Evolutionary conservation across 1,284 basidiomycete genomes (phyloP).

Genomic region (Moniliophthora roreri): DNA sequence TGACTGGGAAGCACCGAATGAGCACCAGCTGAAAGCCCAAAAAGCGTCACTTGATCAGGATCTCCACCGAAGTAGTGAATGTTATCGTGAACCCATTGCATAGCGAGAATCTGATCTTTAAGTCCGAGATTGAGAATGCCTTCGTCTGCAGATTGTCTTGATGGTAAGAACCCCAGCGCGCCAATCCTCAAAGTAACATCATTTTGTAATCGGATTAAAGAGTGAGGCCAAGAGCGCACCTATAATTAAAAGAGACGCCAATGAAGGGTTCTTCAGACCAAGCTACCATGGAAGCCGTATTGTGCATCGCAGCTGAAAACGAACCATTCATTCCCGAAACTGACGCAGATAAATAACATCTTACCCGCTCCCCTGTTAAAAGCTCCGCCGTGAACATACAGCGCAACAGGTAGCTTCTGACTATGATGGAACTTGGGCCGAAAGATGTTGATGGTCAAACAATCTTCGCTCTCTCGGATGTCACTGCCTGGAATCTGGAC

Average conservation of each 20-base stretch:
- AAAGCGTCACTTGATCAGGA: not conserved
- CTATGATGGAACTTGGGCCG: not conserved
- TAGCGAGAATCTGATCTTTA: not conserved
- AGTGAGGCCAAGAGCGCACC: not conserved
- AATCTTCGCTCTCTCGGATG: slow-evolving; percentile 3
- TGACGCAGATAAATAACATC: not conserved
- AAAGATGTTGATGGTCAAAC: slow-evolving; percentile 8
- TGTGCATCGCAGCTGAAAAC: slow-evolving; percentile 3
- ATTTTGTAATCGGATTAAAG: not conserved
- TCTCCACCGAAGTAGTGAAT: not conserved
- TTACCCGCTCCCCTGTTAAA: slow-evolving; percentile 3
- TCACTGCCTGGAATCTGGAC: not conserved
- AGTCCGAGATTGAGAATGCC: slow-evolving; percentile 3
- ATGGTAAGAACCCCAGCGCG: slow-evolving; percentile 2
- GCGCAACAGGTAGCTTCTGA: not conserved
- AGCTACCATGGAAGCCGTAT: not conserved
- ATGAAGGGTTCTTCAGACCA: slow-evolving; percentile 4
- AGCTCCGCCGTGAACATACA: slow-evolving; percentile 6
- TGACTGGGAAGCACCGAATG: too few species aligned
- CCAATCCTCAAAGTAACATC: not conserved
- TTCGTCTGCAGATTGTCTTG: not conserved
- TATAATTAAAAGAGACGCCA: not conserved
- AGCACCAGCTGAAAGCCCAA: not conserved
- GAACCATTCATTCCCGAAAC: not conserved
- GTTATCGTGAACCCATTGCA: slow-evolving; percentile 1